Evolutionary conservation across 83 land plant genomes (phyloP).

Genomic region (Picea abies): DNA sequence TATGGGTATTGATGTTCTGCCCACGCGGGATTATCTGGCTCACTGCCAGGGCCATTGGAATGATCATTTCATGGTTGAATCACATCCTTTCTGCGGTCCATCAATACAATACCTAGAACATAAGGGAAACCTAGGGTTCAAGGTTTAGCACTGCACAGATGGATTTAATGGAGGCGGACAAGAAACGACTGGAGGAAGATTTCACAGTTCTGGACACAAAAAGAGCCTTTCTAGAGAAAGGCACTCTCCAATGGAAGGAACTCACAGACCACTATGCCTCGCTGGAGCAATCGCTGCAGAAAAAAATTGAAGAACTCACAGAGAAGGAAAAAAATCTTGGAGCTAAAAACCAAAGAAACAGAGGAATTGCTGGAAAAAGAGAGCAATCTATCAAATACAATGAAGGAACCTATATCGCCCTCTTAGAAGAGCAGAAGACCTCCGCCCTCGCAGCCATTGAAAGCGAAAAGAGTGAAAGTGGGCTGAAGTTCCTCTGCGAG

Average conservation of each 20-base stretch:
- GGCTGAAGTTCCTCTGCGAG: slow-evolving; percentile 47
- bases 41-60: no score
- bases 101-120: no score
- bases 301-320: slow-evolving; percentile 49
- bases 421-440: slow-evolving; percentile 42
- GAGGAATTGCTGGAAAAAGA: slow-evolving; percentile 55
- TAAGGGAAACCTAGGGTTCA: no score
- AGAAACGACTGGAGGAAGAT: not conserved
- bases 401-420: slow-evolving; percentile 50
- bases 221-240: slow-evolving; percentile 60
- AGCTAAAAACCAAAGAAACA: slow-evolving; percentile 41
- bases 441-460: slow-evolving; percentile 38
- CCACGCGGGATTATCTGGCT: no score
- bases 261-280: slow-evolving; percentile 77
- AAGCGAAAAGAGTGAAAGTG: not conserved
- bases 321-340: slow-evolving; percentile 53
- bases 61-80: no score
- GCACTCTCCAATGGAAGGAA: slow-evolving; percentile 87
- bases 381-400: slow-evolving; percentile 64
- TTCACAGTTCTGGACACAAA: slow-evolving; percentile 72
- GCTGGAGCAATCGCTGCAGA: slow-evolving; percentile 61
- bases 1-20: no score
- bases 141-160: not conserved
- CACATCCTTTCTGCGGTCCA: no score
- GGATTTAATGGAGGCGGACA: not conserved